phyloP scores from a whole-genome alignment of 495 filamentous ascomycete genomes.

The Pseudoneurospora amorphoporcata region DNA sequence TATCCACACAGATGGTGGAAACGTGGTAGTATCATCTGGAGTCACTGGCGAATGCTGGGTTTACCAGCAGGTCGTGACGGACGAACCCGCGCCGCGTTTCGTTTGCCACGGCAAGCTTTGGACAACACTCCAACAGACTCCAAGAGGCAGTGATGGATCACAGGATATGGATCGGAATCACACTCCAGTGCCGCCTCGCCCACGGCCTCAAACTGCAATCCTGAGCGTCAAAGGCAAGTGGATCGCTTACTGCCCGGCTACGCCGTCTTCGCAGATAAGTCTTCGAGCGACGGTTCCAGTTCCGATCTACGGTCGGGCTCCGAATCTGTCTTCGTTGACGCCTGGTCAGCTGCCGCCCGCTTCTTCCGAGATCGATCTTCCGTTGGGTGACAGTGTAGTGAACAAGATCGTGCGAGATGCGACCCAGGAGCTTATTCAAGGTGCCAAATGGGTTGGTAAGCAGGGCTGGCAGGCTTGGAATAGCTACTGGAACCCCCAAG shows the following conservation, averaged over 20 bases:
- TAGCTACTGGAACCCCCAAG: conserved; percentile 65
- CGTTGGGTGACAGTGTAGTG: conserved; percentile 68
- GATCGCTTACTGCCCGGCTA: conserved; percentile 75
- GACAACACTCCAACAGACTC: conserved; percentile 60
- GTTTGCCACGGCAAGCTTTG: conserved; percentile 69
- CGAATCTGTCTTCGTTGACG: conserved; percentile 57
- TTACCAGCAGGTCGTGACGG: conserved; percentile 38
- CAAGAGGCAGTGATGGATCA: conserved; percentile 30
- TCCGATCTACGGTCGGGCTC: conserved; percentile 41
- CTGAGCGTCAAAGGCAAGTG: conserved; percentile 69
- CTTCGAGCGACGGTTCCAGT: conserved; percentile 49
- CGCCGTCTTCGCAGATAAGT: conserved; percentile 56
- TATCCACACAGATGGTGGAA: conserved; percentile 55
- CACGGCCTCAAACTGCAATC: conserved; percentile 49
- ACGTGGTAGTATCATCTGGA: conserved; percentile 64
- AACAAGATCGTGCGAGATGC: conserved; percentile 80
- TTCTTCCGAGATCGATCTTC: conserved; percentile 66
- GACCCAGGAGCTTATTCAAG: conserved; percentile 82
- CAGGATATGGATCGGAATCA: conserved; percentile 36
- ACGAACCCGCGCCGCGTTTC: conserved; percentile 39
- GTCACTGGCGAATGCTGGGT: conserved; percentile 78
- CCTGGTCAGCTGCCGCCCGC: conserved; percentile 66
- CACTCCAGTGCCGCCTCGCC: conserved; percentile 24
- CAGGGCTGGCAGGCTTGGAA: conserved; percentile 81
- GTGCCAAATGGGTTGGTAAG: conserved; percentile 76